Evolutionary conservation across 2,329 filamentous ascomycete species (phyloP), one percentile per base, ranked within the genome.

Genomic region (Geoglossum cookeanum): DNA sequence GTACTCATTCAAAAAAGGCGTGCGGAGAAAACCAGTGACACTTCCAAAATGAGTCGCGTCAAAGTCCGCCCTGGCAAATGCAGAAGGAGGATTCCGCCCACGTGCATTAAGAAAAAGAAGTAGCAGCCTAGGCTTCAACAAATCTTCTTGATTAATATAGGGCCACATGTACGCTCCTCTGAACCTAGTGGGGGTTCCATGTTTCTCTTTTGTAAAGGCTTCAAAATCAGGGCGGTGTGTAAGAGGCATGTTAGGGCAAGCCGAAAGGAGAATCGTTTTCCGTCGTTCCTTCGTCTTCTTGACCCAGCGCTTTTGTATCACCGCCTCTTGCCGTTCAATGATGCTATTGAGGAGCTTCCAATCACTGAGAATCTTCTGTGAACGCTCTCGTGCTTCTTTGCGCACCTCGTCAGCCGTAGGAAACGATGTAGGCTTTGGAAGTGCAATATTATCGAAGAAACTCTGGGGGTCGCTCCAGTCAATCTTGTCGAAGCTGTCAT

Each of bases 161-260:
- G 55, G 55, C 55, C 55, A 47, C 55, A 56, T 44, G 42, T 56
- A 56, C 9, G 35, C 55, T 33, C 49, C 42, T 44, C 35, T n/a
- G n/a, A n/a, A n/a, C n/a, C n/a, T n/a, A n/a, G n/a, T n/a, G n/a
- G n/a, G n/a, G n/a, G 52, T 58, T 29, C 47, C 13, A 11, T 22
- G 47, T 37, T 17, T 57, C 52, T 35, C 52, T 15, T 44, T 27
- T 15, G 29, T 44, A 32, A 56, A 48, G 8, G 55, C 55, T 15
- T 44, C 30, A 32, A 56, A 56, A 44, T 56, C 55, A 29, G 55
- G 55, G 32, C 55, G 55, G 42, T 56, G 55, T 37, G 55, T 15
- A 17, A 37, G 33, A 33, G 44, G 17, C 35, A 56, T 22, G 29
- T 48, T 33, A n/a, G 55, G 55, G 3, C 35, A 56, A 27, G 55